Conservation (phyloP, 2,329 filamentous ascomycete genomes). For the Tolypocladium tropicale region DNA sequence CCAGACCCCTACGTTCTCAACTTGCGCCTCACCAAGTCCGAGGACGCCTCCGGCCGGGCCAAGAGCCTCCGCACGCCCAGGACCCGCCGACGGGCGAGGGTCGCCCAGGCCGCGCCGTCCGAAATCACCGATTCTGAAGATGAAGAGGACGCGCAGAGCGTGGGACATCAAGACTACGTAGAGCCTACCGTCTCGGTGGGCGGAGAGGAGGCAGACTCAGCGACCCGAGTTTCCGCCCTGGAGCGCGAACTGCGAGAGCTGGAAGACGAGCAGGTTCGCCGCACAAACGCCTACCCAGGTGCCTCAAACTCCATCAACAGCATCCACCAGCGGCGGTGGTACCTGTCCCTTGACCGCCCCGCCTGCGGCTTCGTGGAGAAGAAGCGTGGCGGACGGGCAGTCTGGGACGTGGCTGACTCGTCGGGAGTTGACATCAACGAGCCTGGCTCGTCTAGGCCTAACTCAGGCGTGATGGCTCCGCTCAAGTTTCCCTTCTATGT, state of each 20-base stretch:
- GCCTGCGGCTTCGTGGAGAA: constrained; percentile 45
- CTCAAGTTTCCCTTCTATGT: constrained; percentile 51
- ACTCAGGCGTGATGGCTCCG: constrained; percentile 6
- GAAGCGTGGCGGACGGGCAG: constrained; percentile 9
- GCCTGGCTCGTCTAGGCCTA: neutral
- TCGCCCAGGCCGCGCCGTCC: constrained; percentile 4
- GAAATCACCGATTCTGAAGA: constrained; percentile 14
- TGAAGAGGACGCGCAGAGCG: constrained; percentile 2
- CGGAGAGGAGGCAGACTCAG: constrained; percentile 4
- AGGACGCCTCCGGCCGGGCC: constrained; percentile 24
- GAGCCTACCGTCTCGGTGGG: constrained; percentile 10
- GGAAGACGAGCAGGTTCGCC: constrained; percentile 43
- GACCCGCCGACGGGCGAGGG: neutral
- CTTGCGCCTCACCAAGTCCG: constrained; percentile 38
- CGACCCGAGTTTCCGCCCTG: constrained; percentile 18
- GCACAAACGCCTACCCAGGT: constrained; percentile 56
- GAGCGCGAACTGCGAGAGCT: constrained; percentile 32
- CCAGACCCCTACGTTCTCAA: constrained; percentile 43
- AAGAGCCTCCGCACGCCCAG: constrained; percentile 6
- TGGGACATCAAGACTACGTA: constrained; percentile 5
- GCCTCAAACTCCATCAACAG: constrained; percentile 56
- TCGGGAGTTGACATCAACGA: neutral
- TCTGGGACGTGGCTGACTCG: constrained; percentile 4
- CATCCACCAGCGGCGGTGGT: constrained; percentile 59
- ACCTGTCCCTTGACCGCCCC: constrained; percentile 48